phyloP scores from a whole-genome alignment of 73 alveolate species.

The Tetrahymena borealis region DNA sequence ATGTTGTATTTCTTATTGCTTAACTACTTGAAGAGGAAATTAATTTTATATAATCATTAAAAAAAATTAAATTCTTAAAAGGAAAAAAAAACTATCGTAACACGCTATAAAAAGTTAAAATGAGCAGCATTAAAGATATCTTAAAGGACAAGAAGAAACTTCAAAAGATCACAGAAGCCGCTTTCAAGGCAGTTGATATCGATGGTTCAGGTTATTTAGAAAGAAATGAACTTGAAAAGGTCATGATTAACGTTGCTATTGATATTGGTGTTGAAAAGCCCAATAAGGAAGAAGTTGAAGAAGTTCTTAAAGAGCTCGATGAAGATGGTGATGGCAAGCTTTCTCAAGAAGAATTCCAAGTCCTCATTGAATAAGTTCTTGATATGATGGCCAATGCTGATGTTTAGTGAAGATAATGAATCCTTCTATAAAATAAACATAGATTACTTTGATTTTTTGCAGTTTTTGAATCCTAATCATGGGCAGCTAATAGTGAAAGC shows the following conservation, averaged over 20 bases:
- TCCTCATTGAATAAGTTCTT: conserved; percentile 57
- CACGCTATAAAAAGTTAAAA: background rate
- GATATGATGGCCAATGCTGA: conserved; percentile 51
- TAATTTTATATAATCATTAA: background rate
- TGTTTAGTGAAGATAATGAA: background rate
- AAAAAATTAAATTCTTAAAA: background rate
- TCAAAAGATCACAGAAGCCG: conserved; percentile 62
- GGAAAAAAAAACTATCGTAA: background rate
- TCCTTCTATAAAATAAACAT: too few relatives aligned
- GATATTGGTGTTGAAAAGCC: conserved; percentile 68
- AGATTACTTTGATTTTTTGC: too few relatives aligned
- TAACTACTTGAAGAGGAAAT: background rate
- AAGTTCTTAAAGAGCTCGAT: conserved; percentile 67
- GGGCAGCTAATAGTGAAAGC: too few relatives aligned
- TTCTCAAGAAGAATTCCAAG: conserved; percentile 54
- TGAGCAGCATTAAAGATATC: conserved; percentile 32
- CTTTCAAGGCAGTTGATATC: conserved; percentile 69
- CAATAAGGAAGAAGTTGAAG: conserved; percentile 64
- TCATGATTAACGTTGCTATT: conserved; percentile 60
- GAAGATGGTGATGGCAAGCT: conserved; percentile 68
- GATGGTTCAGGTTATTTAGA: conserved; percentile 53
- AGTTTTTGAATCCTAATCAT: too few relatives aligned
- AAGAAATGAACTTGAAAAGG: conserved; percentile 58
- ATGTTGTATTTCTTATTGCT: background rate
- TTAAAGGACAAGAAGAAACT: conserved; percentile 60